Conservation (phyloP, 2,329 filamentous ascomycete species). For the Fusarium verrucosum region DNA sequence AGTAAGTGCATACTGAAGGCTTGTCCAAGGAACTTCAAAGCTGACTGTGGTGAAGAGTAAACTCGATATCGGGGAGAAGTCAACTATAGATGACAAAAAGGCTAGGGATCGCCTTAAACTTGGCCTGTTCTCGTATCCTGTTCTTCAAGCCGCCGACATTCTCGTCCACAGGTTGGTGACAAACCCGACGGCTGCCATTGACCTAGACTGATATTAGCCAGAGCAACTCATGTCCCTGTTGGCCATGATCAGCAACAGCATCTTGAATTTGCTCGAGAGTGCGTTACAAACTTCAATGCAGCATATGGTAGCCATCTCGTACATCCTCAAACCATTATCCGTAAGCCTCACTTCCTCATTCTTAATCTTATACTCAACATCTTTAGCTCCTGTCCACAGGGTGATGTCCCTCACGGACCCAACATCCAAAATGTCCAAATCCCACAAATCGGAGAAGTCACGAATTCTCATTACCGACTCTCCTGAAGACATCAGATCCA, state of each 20-base stretch:
- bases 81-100: conserved; percentile 65
- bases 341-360: conserved; percentile 53
- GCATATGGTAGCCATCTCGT: conserved; percentile 71
- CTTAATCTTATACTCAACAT: neutral
- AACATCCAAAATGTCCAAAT: conserved; percentile 92
- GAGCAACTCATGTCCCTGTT: conserved; percentile 92
- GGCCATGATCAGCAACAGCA: conserved; percentile 96
- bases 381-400: conserved; percentile 76
- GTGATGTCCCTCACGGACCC: conserved; percentile 91
- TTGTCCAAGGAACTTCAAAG: neutral
- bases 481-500: conserved; percentile 69
- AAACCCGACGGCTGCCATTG: neutral
- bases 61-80: conserved; percentile 68
- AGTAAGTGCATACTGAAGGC: conserved; percentile 56
- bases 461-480: conserved; percentile 85
- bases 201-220: conserved; percentile 44
- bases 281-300: conserved; percentile 88
- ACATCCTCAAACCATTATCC: conserved; percentile 75
- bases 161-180: conserved; percentile 76
- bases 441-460: conserved; percentile 73
- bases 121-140: conserved; percentile 94
- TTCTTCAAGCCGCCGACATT: conserved; percentile 94
- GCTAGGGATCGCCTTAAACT: conserved; percentile 75
- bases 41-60: conserved; percentile 68
- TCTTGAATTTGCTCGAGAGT: conserved; percentile 89